phyloP scores from a whole-genome alignment of 2,329 filamentous ascomycete species.

The Aureobasidium sp. region DNA sequence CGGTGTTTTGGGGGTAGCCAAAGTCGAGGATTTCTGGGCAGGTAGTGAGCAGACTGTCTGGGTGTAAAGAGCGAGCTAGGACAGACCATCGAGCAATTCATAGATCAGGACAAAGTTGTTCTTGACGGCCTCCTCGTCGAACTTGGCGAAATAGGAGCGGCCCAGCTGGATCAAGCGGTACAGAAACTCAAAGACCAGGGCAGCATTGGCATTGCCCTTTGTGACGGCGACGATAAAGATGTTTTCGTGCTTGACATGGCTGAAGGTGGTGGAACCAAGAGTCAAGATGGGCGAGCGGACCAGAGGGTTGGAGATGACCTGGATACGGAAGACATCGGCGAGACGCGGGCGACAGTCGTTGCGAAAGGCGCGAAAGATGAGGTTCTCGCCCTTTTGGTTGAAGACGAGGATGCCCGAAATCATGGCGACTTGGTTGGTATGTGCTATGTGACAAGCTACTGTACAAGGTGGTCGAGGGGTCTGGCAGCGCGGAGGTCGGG shows the following conservation, averaged over 20 bases:
- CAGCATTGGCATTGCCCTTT: slow-evolving; percentile 98
- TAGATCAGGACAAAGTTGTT: slow-evolving; percentile 99
- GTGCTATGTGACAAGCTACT: background rate
- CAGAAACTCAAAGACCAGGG: slow-evolving; percentile 94
- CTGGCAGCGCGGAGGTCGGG: background rate
- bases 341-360: slow-evolving; percentile 96
- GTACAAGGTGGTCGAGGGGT: background rate
- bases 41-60: background rate
- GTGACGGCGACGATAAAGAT: slow-evolving; percentile 96
- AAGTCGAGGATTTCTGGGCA: slow-evolving; percentile 89
- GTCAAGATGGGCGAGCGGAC: slow-evolving; percentile 96
- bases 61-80: background rate
- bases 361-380: slow-evolving; percentile 97
- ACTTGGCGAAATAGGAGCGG: slow-evolving; percentile 95
- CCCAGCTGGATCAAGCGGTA: slow-evolving; percentile 86
- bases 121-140: slow-evolving; percentile 98
- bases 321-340: slow-evolving; percentile 98
- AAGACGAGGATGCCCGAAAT: slow-evolving; percentile 95
- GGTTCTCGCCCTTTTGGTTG: slow-evolving; percentile 99
- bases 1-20: slow-evolving; percentile 97
- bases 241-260: slow-evolving; percentile 99
- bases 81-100: slow-evolving; percentile 80
- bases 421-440: slow-evolving; percentile 51
- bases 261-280: slow-evolving; percentile 94
- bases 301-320: slow-evolving; percentile 96